Evolutionary conservation across 2,329 filamentous ascomycete species (phyloP).

Genomic region (Acarospora socialis): DNA sequence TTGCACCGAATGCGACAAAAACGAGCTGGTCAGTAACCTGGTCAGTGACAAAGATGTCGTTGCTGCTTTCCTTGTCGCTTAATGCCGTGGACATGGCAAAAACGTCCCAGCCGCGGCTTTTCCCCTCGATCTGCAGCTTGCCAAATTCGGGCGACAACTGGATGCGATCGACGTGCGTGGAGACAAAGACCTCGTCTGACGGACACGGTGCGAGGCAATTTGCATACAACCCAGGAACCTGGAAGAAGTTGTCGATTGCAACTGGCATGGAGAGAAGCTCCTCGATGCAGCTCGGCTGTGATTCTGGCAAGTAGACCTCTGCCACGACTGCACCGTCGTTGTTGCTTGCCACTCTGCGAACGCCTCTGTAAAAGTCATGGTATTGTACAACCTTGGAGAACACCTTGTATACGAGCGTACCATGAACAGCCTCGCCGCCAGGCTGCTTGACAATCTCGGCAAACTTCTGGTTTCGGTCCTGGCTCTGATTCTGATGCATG

Average conservation of each 20-base stretch:
- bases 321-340: slow-evolving; percentile 6
- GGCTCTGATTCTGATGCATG: too few relatives aligned
- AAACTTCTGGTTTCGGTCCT: too few relatives aligned
- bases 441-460: not conserved
- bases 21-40: too few relatives aligned
- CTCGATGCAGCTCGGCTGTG: not conserved
- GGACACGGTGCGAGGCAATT: slow-evolving; percentile 7
- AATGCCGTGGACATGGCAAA: too few relatives aligned
- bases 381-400: slow-evolving; percentile 7
- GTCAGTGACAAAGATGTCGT: too few relatives aligned
- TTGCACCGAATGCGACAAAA: too few relatives aligned
- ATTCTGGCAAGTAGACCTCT: not conserved
- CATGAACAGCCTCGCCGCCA: not conserved
- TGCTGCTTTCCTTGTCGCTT: too few relatives aligned
- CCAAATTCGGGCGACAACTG: not conserved
- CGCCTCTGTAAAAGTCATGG: too few relatives aligned
- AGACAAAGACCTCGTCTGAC: slow-evolving; percentile 4
- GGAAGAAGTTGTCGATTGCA: slow-evolving; percentile 11
- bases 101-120: too few relatives aligned
- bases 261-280: slow-evolving; percentile 4
- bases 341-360: too few relatives aligned
- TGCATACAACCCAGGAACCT: slow-evolving; percentile 12
- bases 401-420: slow-evolving; percentile 3
- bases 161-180: slow-evolving; percentile 2
- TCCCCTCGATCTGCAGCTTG: too few relatives aligned